phyloP scores from a whole-genome alignment of 148 eudicot genomes.

The Rhododendron vialii region DNA sequence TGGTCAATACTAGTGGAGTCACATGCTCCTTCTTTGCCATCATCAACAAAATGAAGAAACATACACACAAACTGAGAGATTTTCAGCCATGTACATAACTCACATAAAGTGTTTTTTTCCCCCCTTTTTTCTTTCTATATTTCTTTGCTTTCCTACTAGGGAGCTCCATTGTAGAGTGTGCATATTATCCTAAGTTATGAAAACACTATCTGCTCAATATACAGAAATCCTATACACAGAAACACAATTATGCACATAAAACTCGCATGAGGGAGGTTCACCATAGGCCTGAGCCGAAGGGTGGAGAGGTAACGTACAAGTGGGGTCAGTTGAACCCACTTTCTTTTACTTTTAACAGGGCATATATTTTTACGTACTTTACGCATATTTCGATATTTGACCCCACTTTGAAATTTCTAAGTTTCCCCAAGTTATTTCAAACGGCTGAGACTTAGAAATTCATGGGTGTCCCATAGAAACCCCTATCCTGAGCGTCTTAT shows the following conservation, averaged over 20 bases:
- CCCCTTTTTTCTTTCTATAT: not conserved
- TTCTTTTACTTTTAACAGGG: not conserved
- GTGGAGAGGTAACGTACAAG: not conserved
- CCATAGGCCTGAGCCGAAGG: not conserved
- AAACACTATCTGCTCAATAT: not conserved
- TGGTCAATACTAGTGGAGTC: slow-evolving; percentile 86
- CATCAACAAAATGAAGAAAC: slow-evolving; percentile 33
- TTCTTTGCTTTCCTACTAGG: slow-evolving; percentile 3
- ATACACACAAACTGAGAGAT: slow-evolving; percentile 10
- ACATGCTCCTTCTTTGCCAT: slow-evolving; percentile 41
- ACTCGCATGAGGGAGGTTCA: not conserved
- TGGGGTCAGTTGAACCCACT: not conserved
- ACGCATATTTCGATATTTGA: not conserved
- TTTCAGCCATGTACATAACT: slow-evolving; percentile 20
- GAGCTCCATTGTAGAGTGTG: not conserved
- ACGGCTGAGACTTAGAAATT: not conserved
- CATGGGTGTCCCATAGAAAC: not conserved
- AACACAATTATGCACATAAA: not conserved
- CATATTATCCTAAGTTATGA: slow-evolving; percentile 20
- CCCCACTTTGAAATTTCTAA: not conserved
- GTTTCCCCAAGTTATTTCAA: not conserved
- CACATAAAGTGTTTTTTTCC: slow-evolving; percentile 5
- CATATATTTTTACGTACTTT: not conserved
- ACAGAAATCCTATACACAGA: not conserved
- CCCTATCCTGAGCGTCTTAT: not conserved